Conservation (phyloP, 2,329 filamentous ascomycete genomes). For the Microdochium trichocladiopsis region DNA sequence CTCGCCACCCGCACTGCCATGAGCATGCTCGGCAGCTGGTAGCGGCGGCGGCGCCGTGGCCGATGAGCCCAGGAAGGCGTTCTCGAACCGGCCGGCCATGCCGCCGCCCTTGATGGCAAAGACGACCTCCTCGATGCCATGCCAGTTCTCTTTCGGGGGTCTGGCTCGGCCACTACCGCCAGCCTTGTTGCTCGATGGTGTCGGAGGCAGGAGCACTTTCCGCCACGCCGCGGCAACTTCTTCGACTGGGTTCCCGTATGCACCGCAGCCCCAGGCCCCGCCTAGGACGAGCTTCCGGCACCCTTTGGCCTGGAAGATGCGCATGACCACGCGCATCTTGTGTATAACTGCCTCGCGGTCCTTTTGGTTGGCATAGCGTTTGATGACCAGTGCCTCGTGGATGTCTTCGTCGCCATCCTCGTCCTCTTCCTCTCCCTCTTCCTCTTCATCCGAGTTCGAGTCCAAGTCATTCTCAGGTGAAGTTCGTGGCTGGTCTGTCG, state of each 20-base stretch:
- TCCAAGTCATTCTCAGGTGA: slow-evolving; percentile 14
- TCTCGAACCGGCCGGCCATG: slow-evolving; percentile 44
- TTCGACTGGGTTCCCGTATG: slow-evolving; percentile 52
- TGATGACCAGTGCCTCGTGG: neutral
- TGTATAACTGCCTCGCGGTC: slow-evolving; percentile 41
- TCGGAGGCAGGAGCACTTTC: slow-evolving; percentile 24
- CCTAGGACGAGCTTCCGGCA: slow-evolving; percentile 47
- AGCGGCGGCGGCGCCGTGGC: neutral
- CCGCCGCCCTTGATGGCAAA: slow-evolving; percentile 49
- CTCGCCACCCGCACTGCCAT: too few relatives aligned
- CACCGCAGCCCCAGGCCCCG: slow-evolving; percentile 55
- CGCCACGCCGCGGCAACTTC: slow-evolving; percentile 52
- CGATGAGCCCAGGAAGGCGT: slow-evolving; percentile 26
- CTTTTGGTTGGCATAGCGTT: slow-evolving; percentile 31
- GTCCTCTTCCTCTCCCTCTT: slow-evolving; percentile 6
- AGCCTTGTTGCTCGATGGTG: slow-evolving; percentile 1
- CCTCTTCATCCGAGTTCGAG: neutral
- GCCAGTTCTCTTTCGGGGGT: slow-evolving; percentile 26
- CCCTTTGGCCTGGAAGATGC: slow-evolving; percentile 38
- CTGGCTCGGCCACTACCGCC: slow-evolving; percentile 9
- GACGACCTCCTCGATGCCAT: slow-evolving; percentile 40
- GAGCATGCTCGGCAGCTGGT: slow-evolving; percentile 20
- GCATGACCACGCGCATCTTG: slow-evolving; percentile 53
- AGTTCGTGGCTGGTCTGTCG: too few relatives aligned
- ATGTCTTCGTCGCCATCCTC: neutral